phyloP scores from a whole-genome alignment of 768 basidiomycete species.

The Wakefieldia striispora region DNA sequence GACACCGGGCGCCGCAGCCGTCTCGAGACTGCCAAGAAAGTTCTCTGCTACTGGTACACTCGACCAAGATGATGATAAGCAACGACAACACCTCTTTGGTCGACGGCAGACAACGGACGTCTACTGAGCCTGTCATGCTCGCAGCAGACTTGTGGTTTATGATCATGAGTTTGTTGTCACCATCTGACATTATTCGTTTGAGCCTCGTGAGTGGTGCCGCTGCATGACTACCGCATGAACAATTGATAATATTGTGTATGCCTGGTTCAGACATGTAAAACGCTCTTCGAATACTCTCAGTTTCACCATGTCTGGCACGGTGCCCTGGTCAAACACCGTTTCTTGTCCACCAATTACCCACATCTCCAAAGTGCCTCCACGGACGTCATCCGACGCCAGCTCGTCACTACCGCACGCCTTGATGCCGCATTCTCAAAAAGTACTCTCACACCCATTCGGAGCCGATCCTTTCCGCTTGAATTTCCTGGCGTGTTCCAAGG shows the following conservation, averaged over 20 bases:
- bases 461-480: constrained; percentile 27
- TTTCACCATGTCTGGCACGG: constrained; percentile 26
- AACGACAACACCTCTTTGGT: neutral
- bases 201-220: constrained; percentile 21
- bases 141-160: constrained; percentile 29
- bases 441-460: constrained; percentile 17
- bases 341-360: constrained; percentile 25
- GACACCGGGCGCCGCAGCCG: neutral
- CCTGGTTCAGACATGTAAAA: constrained; percentile 23
- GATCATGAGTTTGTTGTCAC: constrained; percentile 28
- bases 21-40: too few relatives aligned
- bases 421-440: constrained; percentile 20
- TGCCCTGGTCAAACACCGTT: constrained; percentile 23
- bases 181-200: constrained; percentile 23
- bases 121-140: constrained; percentile 11
- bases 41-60: neutral
- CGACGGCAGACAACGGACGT: neutral
- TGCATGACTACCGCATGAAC: too few relatives aligned
- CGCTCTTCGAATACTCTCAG: constrained; percentile 23
- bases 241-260: neutral
- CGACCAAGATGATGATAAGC: constrained; percentile 1
- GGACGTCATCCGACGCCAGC: constrained; percentile 21
- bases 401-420: constrained; percentile 20
- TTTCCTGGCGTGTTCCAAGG: constrained; percentile 32
- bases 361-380: constrained; percentile 21